Percentiles rank a stretch among this genome's conserved stretches.
These are phyloP conservation scores for Dendrobium officinale DNA, from an alignment of 106 monocot species.

Conservation along the genomic window DNA sequence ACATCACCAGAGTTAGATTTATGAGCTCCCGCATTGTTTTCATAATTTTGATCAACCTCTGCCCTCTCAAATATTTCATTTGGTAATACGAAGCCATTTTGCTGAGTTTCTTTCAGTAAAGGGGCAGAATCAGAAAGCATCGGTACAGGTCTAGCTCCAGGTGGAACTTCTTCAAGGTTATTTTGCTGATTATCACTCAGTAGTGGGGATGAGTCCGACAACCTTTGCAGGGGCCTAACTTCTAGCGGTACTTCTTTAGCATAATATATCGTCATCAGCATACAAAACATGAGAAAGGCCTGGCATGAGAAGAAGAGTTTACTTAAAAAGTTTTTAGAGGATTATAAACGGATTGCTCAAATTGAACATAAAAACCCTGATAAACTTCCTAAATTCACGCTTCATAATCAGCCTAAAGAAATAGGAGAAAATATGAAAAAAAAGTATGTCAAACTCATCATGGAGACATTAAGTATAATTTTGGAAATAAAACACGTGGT, in stretches of 20 bases:
- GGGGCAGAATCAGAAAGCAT: conserved; percentile 72
- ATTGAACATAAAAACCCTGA: background rate
- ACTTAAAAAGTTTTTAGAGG: background rate
- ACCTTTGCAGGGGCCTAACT: conserved; percentile 13
- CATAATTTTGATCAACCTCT: conserved; percentile 20
- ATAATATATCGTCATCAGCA: conserved; percentile 77
- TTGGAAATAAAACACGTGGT: background rate
- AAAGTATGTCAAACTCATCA: background rate
- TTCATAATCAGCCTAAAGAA: background rate
- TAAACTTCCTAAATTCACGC: background rate
- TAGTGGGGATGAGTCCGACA: conserved; percentile 79
- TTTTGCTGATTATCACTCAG: conserved; percentile 41
- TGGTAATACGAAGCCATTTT: conserved; percentile 15
- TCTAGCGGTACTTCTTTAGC: conserved; percentile 76
- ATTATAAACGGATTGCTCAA: background rate
- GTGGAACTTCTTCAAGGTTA: conserved; percentile 38
- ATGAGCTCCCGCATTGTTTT: conserved; percentile 11
- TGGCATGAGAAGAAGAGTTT: conserved; percentile 18
- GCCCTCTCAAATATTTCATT: conserved; percentile 8
- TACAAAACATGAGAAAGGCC: conserved; percentile 85
- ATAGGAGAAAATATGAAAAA: background rate
- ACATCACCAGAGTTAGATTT: conserved; percentile 19
- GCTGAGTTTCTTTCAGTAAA: conserved; percentile 47
- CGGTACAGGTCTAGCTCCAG: conserved; percentile 25
- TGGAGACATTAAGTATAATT: background rate